These are phyloP conservation scores for Fraxinus xanthoxyloides DNA, from an alignment of 305 asterid species.

Conservation along the genomic window DNA sequence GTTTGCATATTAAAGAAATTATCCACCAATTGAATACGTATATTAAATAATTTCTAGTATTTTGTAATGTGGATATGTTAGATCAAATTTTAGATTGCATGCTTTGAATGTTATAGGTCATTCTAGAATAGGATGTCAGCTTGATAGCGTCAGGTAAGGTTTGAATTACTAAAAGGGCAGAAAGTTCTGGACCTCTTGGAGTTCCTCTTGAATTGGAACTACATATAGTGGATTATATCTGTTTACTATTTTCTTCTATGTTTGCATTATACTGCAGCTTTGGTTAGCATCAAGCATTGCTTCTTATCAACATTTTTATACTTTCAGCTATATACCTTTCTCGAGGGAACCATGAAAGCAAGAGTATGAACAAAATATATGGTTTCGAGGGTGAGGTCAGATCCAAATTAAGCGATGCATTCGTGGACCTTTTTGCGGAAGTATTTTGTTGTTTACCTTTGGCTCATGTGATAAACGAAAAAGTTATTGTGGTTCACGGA, in stretches of 20 bases:
- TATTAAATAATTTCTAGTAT: neutral
- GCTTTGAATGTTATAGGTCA: neutral
- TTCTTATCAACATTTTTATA: slow-evolving; percentile 23
- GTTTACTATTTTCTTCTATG: neutral
- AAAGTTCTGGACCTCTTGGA: slow-evolving; percentile 9
- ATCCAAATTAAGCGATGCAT: slow-evolving; percentile 81
- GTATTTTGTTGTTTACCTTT: slow-evolving; percentile 96
- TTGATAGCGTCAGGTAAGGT: neutral
- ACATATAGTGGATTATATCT: neutral
- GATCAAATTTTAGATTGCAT: neutral
- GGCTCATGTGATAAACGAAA: slow-evolving; percentile 83
- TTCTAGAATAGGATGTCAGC: neutral
- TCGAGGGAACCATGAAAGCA: slow-evolving; percentile 98
- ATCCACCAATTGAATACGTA: neutral
- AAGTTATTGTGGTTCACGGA: slow-evolving; percentile 92
- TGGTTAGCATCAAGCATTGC: neutral
- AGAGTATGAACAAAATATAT: slow-evolving; percentile 97
- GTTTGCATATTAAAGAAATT: neutral
- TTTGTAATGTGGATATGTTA: neutral
- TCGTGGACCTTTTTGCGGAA: slow-evolving; percentile 94
- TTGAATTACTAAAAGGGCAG: neutral
- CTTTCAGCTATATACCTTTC: slow-evolving; percentile 84
- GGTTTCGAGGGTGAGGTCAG: slow-evolving; percentile 99
- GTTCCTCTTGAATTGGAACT: slow-evolving; percentile 4
- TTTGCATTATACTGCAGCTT: neutral